A percentile compares a stretch with the other conserved stretches of the same genome.
phyloP scores from a whole-genome alignment of 2,329 filamentous ascomycete species.

The Zasmidium cellare region DNA sequence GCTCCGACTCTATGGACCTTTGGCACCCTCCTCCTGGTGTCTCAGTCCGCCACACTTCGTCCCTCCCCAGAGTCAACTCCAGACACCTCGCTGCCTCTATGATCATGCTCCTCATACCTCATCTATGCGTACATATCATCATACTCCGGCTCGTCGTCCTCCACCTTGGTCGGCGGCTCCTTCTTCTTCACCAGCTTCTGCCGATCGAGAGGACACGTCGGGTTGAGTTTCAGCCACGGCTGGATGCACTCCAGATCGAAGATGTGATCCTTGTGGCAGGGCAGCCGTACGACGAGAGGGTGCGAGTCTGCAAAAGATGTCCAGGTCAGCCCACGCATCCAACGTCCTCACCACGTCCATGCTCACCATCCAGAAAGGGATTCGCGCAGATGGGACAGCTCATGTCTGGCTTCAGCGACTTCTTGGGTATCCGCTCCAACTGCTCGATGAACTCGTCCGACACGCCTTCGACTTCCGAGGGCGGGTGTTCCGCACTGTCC shows the following conservation, averaged over 20 bases:
- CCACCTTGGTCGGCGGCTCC: conserved; percentile 33
- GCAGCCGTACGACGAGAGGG: conserved; percentile 63
- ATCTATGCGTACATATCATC: conserved; percentile 50
- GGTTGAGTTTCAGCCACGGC: conserved; percentile 64
- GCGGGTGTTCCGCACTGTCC: conserved; percentile 58
- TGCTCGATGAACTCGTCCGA: conserved; percentile 62
- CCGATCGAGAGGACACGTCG: conserved; percentile 64
- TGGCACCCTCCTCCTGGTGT: not conserved
- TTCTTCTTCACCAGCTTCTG: conserved; percentile 58
- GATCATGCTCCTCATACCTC: not conserved
- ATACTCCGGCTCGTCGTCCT: conserved; percentile 54
- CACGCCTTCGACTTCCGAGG: conserved; percentile 60
- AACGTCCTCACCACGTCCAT: not conserved
- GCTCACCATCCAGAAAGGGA: conserved; percentile 58
- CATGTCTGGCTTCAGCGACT: conserved; percentile 48
- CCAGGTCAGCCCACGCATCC: not conserved
- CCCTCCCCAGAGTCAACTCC: not conserved
- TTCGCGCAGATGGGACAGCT: conserved; percentile 62
- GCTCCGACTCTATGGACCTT: no score
- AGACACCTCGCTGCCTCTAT: not conserved
- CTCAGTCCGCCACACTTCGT: no score
- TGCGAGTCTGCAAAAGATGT: conserved; percentile 48
- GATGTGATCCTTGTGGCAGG: conserved; percentile 61
- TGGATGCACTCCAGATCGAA: conserved; percentile 67
- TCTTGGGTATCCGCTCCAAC: conserved; percentile 60